Evolutionary conservation across 2,329 filamentous ascomycete species (phyloP).

Genomic region (Lasiodiplodia hormozganensis): DNA sequence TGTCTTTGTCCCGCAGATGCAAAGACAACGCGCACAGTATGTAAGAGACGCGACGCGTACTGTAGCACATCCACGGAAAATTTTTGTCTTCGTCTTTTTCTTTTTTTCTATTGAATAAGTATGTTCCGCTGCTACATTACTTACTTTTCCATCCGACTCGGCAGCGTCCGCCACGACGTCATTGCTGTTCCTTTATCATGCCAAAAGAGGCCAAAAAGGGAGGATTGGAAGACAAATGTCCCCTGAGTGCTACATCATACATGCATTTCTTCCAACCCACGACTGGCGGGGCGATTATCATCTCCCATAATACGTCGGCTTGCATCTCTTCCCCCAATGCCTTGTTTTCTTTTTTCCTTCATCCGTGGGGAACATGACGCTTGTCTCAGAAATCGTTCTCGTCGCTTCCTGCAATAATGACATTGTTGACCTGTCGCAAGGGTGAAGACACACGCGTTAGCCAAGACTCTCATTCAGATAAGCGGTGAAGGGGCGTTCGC

Average conservation of each 20-base stretch:
- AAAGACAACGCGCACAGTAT: background rate
- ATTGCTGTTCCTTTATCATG: constrained; percentile 3
- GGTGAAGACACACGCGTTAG: constrained; percentile 20
- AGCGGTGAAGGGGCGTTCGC: constrained; percentile 27
- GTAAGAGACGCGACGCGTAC: background rate
- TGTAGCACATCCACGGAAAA: constrained; percentile 5
- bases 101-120: background rate
- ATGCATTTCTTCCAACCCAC: background rate
- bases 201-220: background rate
- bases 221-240: background rate
- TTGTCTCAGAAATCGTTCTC: constrained; percentile 79
- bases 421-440: constrained; percentile 74
- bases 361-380: background rate
- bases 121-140: constrained; percentile 8
- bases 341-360: background rate
- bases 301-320: background rate
- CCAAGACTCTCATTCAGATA: constrained; percentile 22
- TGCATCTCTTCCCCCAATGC: background rate
- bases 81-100: background rate
- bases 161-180: constrained; percentile 4
- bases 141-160: background rate
- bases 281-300: background rate
- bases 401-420: constrained; percentile 87
- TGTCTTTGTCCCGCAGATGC: background rate
- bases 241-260: constrained; percentile 1